Base-by-base conservation (phyloP, 1,139 yeast species). In the Taiozyma sp. region DNA sequence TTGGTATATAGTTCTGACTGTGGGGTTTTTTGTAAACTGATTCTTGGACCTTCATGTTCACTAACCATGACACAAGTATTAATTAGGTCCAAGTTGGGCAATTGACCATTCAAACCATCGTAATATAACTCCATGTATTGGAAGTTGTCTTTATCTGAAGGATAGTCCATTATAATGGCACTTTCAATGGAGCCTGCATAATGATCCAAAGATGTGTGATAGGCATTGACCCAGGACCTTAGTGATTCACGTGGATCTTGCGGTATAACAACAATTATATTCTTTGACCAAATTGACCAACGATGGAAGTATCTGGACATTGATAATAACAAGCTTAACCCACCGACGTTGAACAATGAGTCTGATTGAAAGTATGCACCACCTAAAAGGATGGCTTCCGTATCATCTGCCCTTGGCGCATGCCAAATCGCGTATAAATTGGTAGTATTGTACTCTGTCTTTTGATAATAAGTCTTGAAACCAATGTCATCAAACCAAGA, bases 121-220 rank as follows among this genome's bases (percentile, higher is more conserved):
- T 90, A 93, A 51, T 73, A 75, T 53, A 95, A 69, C 64, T 92
- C 97, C 47, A 88, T 72, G 62, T 80, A 81, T 53, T 87, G 89
- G 62, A 91, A 81, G 61, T 81, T 76, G 65, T 92, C 98, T 27
- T 65, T 63, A 10, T 70, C 72, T 3, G 85, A 79, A 2, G 95
- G 84, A 63, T 80, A 90, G 66, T 95, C 99, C 57, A 95, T 64
- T 24, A 92, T 87, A 6, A 93, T 66, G 0, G 98, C 99, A 34
- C 96, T 90, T 60, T 93, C 98, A 47, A 95, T 87, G 0, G 95
- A 81, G 0, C 99, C 99, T n/a, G 96, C 97, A 1, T 97, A 91
- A 51, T 84, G 75, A 61, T 90, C 96, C 64, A 95, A 73, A 0
- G 87, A 74, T 0, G 90, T 84, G 65, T 95, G 98, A 67, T 95